Conservation (phyloP, 2,329 filamentous ascomycete species). For the Ambrosiella xylebori region DNA sequence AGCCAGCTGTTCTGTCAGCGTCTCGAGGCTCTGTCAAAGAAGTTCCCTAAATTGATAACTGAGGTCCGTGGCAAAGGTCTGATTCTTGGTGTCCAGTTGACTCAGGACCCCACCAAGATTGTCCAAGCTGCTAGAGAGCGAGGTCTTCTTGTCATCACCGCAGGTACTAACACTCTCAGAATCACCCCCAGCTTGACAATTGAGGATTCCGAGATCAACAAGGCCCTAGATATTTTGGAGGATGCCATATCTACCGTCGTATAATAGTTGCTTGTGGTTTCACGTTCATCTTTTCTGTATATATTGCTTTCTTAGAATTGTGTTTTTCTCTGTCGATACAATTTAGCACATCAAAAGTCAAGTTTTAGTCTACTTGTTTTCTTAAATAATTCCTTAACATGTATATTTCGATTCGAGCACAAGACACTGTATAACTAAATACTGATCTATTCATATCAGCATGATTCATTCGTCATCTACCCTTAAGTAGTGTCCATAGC, state of each 20-base stretch:
- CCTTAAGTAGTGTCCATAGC: slow-evolving; percentile 15
- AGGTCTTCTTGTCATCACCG: slow-evolving; percentile 79
- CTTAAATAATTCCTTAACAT: too few species aligned
- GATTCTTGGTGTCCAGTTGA: slow-evolving; percentile 74
- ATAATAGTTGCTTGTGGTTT: slow-evolving; percentile 12
- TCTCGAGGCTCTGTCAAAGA: slow-evolving; percentile 29
- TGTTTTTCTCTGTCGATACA: too few species aligned
- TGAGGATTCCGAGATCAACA: slow-evolving; percentile 60
- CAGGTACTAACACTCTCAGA: slow-evolving; percentile 76
- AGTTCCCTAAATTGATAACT: slow-evolving; percentile 50
- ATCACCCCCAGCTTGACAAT: slow-evolving; percentile 83
- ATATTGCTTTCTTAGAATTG: too few species aligned
- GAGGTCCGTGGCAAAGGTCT: slow-evolving; percentile 73
- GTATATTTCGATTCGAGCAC: too few species aligned
- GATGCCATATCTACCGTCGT: slow-evolving; percentile 38
- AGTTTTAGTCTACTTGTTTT: too few species aligned
- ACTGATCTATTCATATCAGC: background rate
- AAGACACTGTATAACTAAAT: background rate
- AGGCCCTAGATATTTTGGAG: slow-evolving; percentile 60
- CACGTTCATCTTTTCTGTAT: too few species aligned
- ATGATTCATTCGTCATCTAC: background rate
- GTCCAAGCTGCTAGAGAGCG: slow-evolving; percentile 75
- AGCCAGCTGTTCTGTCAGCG: slow-evolving; percentile 30
- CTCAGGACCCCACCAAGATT: slow-evolving; percentile 52
- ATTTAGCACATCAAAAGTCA: too few species aligned